Percentiles rank a stretch among this genome's conserved stretches.
Conservation (phyloP, 2,329 filamentous ascomycete species). For the Clathrospora elynae region DNA sequence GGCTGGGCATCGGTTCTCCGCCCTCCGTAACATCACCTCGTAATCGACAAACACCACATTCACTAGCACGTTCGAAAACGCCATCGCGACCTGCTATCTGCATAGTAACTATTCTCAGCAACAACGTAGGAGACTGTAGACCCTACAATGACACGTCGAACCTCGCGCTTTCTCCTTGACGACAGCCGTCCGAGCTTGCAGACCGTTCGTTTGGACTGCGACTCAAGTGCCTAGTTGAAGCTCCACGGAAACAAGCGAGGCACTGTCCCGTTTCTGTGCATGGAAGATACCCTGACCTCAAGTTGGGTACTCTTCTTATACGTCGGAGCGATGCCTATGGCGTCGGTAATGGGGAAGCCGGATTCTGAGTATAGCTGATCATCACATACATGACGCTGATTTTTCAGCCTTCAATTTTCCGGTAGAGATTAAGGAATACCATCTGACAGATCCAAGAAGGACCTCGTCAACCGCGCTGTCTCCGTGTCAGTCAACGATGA, state of each 20-base stretch:
- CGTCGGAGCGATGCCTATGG: slow-evolving; percentile 16
- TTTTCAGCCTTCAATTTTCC: slow-evolving; percentile 13
- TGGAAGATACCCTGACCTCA: slow-evolving; percentile 12
- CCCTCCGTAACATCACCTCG: slow-evolving; percentile 19
- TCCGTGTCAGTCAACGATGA: slow-evolving; percentile 5
- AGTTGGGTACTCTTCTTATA: slow-evolving; percentile 17
- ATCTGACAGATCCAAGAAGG: slow-evolving; percentile 5
- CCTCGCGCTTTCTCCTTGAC: slow-evolving; percentile 1
- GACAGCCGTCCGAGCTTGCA: slow-evolving; percentile 14
- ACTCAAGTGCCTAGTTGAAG: slow-evolving; percentile 11
- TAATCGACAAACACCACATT: slow-evolving; percentile 13
- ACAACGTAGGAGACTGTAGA: not conserved
- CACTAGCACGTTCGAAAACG: slow-evolving; percentile 7
- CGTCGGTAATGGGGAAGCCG: slow-evolving; percentile 33
- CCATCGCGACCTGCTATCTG: slow-evolving; percentile 3
- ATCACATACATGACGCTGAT: slow-evolving; percentile 20
- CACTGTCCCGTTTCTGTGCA: slow-evolving; percentile 9
- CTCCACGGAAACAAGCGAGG: slow-evolving; percentile 15
- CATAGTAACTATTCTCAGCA: not conserved
- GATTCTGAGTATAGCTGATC: slow-evolving; percentile 21
- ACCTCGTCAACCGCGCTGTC: slow-evolving; percentile 18
- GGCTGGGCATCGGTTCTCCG: slow-evolving; percentile 17
- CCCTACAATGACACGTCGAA: not conserved
- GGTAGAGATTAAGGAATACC: not conserved
- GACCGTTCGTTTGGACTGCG: slow-evolving; percentile 18